A percentile compares a stretch with the other conserved stretches of the same genome.
Conservation (phyloP, 345 rosid genomes). For the Leavenworthia alabamica region DNA sequence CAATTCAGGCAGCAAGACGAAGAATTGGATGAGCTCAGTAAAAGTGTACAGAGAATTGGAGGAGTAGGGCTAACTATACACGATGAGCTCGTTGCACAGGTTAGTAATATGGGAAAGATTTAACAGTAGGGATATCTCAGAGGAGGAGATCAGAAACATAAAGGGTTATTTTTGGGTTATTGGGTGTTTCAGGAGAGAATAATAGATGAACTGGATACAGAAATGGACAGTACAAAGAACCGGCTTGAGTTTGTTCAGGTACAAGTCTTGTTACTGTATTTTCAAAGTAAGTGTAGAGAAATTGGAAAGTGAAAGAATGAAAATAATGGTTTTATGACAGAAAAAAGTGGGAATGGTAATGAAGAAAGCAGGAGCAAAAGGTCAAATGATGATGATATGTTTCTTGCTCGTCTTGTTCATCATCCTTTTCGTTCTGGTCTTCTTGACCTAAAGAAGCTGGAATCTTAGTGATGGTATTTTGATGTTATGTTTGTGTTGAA, state of each 20-base stretch:
- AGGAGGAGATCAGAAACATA: conserved; percentile 12
- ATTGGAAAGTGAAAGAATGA: background rate
- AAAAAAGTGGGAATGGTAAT: conserved; percentile 96
- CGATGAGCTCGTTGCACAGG: conserved; percentile 92
- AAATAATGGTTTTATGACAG: conserved; percentile 38
- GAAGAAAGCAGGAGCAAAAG: conserved; percentile 95
- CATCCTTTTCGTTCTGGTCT: conserved; percentile 80
- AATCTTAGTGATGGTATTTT: background rate
- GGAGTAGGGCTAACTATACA: conserved; percentile 96
- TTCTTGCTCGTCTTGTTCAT: conserved; percentile 75
- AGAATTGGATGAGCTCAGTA: conserved; percentile 92
- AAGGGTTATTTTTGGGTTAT: background rate
- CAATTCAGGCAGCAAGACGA: conserved; percentile 81
- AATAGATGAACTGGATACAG: conserved; percentile 66
- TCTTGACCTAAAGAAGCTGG: conserved; percentile 44
- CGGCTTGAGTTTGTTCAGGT: conserved; percentile 99
- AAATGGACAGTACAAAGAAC: conserved; percentile 89
- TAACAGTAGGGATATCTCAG: background rate
- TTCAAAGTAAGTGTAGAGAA: too few species aligned
- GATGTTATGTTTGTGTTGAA: conserved; percentile 15
- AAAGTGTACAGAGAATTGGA: conserved; percentile 84
- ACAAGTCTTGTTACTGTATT: background rate
- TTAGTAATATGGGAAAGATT: conserved; percentile 16
- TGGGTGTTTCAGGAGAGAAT: conserved; percentile 65
- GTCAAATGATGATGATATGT: conserved; percentile 88